A percentile compares a stretch with the other conserved stretches of the same genome.
Evolutionary conservation across 2,329 filamentous ascomycete species (phyloP).

Genomic region (Phyllosticta citribraziliensis): DNA sequence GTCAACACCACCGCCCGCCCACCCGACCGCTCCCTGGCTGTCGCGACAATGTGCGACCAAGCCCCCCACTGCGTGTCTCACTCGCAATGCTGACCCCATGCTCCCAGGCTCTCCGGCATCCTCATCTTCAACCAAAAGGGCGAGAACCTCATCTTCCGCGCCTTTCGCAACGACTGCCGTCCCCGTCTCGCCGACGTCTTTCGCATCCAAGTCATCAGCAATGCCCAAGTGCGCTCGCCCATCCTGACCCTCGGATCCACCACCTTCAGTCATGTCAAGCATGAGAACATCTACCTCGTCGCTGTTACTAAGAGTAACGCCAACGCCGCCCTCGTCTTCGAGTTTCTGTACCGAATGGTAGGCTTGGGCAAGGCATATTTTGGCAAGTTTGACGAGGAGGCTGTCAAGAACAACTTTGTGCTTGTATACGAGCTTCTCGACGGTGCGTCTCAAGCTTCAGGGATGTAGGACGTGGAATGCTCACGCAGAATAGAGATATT

Average conservation of each 20-base stretch:
- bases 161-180: conserved; percentile 96
- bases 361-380: conserved; percentile 91
- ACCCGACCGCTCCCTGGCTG: neutral
- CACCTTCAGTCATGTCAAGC: conserved; percentile 98
- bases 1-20: neutral
- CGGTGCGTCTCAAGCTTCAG: conserved; percentile 42
- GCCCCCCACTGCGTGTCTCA: neutral
- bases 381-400: conserved; percentile 98
- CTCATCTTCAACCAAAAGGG: conserved; percentile 99
- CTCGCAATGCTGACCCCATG: conserved; percentile 1
- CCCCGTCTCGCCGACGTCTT: conserved; percentile 97
- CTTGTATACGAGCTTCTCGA: conserved; percentile 95
- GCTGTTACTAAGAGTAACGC: conserved; percentile 98
- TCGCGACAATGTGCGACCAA: conserved; percentile 7
- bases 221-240: conserved; percentile 91
- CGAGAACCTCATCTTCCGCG: conserved; percentile 98
- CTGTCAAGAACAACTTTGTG: conserved; percentile 99
- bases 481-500: conserved; percentile 62
- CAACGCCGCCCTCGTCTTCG: conserved; percentile 95
- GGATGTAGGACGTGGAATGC: neutral
- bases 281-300: conserved; percentile 97
- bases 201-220: conserved; percentile 98
- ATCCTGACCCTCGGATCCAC: conserved; percentile 96
- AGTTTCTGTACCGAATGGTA: conserved; percentile 91
- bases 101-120: conserved; percentile 82